Conservation (phyloP, 1,139 yeast species). For the Zygosaccharomyces sapae region DNA sequence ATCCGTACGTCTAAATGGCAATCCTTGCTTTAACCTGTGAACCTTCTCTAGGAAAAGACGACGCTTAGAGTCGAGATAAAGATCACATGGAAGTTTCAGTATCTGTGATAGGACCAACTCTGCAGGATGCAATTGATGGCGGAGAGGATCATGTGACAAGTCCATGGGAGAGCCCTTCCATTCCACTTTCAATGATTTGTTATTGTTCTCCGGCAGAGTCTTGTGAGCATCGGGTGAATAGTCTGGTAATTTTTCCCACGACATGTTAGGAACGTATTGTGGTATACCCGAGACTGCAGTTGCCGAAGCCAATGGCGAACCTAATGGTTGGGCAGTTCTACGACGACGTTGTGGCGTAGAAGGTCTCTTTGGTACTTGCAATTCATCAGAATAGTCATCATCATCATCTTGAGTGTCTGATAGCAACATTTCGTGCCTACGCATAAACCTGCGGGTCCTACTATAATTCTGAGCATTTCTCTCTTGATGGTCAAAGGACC, state of each 20-base stretch:
- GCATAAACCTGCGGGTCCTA: constrained; percentile 19
- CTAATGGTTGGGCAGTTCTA: constrained; percentile 14
- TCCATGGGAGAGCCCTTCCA: constrained; percentile 99
- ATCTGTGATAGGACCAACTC: constrained; percentile 84
- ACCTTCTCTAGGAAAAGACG: constrained; percentile 87
- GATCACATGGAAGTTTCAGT: constrained; percentile 80
- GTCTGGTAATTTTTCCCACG: constrained; percentile 61
- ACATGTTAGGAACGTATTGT: constrained; percentile 42
- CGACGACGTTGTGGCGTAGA: constrained; percentile 22
- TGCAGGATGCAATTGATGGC: constrained; percentile 77
- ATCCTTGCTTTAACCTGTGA: constrained; percentile 62
- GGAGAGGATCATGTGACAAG: constrained; percentile 69
- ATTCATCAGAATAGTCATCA: constrained; percentile 2
- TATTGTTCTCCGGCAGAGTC: constrained; percentile 61
- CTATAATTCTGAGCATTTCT: constrained; percentile 6
- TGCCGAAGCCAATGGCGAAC: constrained; percentile 30
- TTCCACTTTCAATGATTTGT: constrained; percentile 75
- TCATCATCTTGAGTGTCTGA: constrained; percentile 13
- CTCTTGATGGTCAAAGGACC: constrained; percentile 6
- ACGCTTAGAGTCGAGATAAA: constrained; percentile 88
- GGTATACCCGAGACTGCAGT: constrained; percentile 20
- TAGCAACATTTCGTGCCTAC: constrained; percentile 4
- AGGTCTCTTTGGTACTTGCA: constrained; percentile 13
- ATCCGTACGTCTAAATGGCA: constrained; percentile 93
- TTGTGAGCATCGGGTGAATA: constrained; percentile 61